phyloP scores from a whole-genome alignment of 208 protist species.

The Endotrypanum monterogeii region DNA sequence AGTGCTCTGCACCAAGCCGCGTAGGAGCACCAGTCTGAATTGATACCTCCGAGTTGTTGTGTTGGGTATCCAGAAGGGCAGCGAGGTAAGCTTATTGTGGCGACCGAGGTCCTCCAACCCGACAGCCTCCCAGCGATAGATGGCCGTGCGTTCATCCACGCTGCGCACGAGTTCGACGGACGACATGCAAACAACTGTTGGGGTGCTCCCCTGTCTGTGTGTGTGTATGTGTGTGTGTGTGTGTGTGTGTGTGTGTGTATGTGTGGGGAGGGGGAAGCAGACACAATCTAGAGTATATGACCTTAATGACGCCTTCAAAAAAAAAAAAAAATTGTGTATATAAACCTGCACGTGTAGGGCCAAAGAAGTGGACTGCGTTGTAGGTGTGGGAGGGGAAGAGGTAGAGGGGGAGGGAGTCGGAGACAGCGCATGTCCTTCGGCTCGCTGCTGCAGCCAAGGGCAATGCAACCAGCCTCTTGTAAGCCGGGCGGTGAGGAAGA shows the following conservation, averaged over 20 bases:
- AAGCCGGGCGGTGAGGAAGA: not conserved
- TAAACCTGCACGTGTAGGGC: too few relatives aligned
- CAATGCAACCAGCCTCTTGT: not conserved
- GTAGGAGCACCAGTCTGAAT: conserved; percentile 71
- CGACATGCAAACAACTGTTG: conserved; percentile 33
- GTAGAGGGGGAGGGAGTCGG: not conserved
- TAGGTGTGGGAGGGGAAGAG: not conserved
- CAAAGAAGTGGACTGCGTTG: too few relatives aligned
- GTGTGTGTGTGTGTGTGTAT: not conserved
- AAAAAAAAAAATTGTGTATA: too few relatives aligned
- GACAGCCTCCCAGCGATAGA: conserved; percentile 43
- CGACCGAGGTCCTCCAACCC: conserved; percentile 59
- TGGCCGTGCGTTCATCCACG: conserved; percentile 45
- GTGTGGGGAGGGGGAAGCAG: not conserved
- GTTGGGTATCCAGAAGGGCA: conserved; percentile 83
- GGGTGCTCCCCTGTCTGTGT: too few relatives aligned
- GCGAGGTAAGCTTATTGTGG: conserved; percentile 78
- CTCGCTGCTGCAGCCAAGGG: not conserved
- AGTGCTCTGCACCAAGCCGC: conserved; percentile 40
- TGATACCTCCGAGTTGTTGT: conserved; percentile 53
- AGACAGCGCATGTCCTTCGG: not conserved
- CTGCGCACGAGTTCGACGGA: conserved; percentile 61
- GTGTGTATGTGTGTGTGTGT: not conserved
- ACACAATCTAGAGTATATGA: too few relatives aligned
- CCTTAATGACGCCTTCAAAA: too few relatives aligned